Percentiles rank a stretch among this genome's conserved stretches.
These are phyloP conservation scores for Mycena leptocephala DNA, from an alignment of 768 basidiomycete genomes.

Conservation along the genomic window DNA sequence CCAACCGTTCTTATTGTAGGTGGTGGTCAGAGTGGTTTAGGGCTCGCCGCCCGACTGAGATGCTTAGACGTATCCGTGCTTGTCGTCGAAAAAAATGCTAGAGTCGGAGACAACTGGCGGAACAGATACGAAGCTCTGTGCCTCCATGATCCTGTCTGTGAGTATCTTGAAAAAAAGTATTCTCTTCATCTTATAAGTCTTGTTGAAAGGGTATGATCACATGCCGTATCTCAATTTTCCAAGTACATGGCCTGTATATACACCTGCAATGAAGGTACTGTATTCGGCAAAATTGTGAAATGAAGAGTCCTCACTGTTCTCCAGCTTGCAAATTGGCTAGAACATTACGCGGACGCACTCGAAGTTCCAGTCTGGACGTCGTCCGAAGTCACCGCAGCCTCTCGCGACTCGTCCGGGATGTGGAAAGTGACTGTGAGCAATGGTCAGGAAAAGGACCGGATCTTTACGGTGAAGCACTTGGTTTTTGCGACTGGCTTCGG, in stretches of 20 bases:
- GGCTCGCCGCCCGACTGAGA: slow-evolving; percentile 77
- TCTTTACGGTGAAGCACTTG: slow-evolving; percentile 65
- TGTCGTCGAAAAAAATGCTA: slow-evolving; percentile 70
- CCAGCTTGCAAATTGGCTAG: slow-evolving; percentile 79
- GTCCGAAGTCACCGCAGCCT: slow-evolving; percentile 49
- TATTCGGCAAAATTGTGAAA: neutral
- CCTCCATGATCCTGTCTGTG: slow-evolving; percentile 69
- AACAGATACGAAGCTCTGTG: slow-evolving; percentile 73
- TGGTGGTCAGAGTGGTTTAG: slow-evolving; percentile 79
- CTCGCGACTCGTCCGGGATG: slow-evolving; percentile 47
- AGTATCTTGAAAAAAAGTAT: slow-evolving; percentile 29
- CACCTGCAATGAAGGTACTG: slow-evolving; percentile 67
- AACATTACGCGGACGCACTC: slow-evolving; percentile 71
- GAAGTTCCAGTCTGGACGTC: slow-evolving; percentile 81
- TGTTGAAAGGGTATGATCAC: slow-evolving; percentile 49
- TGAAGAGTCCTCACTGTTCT: neutral
- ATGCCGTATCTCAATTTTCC: slow-evolving; percentile 76
- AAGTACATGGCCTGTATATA: slow-evolving; percentile 71
- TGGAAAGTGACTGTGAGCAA: slow-evolving; percentile 63
- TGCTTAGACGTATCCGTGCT: slow-evolving; percentile 69
- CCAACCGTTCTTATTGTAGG: slow-evolving; percentile 78
- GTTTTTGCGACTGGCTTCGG: slow-evolving; percentile 70
- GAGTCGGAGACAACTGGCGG: slow-evolving; percentile 76
- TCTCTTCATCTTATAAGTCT: slow-evolving; percentile 3
- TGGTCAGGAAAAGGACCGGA: slow-evolving; percentile 51